Evolutionary conservation across 2,329 filamentous ascomycete species (phyloP).

Genomic region (Xylaria sp.): DNA sequence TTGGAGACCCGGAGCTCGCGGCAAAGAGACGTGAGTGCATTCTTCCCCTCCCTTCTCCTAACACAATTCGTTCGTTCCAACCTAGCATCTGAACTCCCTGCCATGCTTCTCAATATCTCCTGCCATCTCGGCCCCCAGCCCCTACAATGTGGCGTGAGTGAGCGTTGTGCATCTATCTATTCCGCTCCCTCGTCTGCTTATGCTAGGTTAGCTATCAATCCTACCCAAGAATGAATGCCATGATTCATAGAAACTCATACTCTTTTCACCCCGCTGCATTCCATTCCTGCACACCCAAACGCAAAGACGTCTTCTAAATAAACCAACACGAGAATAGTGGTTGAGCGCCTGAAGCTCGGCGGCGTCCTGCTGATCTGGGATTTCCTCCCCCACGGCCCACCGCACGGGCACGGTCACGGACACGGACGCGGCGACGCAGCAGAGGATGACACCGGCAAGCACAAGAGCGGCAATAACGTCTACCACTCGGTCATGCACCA

Average conservation of each 20-base stretch:
- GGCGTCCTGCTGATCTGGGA: conserved; percentile 76
- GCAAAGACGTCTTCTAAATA: not conserved
- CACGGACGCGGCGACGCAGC: conserved; percentile 48
- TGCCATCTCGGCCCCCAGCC: not conserved
- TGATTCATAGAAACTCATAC: not conserved
- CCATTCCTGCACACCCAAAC: not conserved
- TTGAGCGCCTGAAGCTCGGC: conserved; percentile 70
- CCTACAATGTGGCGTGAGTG: not conserved
- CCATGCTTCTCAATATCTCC: too few relatives aligned
- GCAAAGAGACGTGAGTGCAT: conserved; percentile 36
- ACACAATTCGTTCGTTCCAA: too few relatives aligned
- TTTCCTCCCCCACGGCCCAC: conserved; percentile 66
- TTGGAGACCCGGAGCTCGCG: conserved; percentile 68
- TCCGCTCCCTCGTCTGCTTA: too few relatives aligned
- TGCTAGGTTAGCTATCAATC: too few relatives aligned
- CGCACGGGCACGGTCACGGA: conserved; percentile 21
- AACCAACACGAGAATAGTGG: conserved; percentile 52
- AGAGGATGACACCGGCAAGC: conserved; percentile 35
- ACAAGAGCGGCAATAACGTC: conserved; percentile 27
- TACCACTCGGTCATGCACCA: conserved; percentile 69
- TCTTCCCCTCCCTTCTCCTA: not conserved
- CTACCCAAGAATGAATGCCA: not conserved
- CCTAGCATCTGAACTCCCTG: not conserved
- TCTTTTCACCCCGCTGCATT: not conserved
- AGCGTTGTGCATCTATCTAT: not conserved